Evolutionary conservation across 106 monocot species (phyloP), one percentile per base, ranked within the genome.

Genomic region (Dendrobium officinale): DNA sequence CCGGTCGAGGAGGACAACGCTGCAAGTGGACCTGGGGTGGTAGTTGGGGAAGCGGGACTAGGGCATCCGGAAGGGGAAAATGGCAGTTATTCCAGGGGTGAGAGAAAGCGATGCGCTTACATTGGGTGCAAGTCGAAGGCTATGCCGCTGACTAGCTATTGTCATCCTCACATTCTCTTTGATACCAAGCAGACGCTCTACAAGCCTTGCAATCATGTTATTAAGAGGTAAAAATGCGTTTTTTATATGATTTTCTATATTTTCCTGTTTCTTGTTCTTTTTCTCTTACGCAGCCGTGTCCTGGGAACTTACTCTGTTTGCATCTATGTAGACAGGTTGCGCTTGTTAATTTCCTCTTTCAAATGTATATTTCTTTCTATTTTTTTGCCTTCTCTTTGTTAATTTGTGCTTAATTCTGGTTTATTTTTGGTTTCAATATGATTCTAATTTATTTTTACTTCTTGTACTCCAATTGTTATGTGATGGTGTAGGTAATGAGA

Each of bases 101-200:
- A 80, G 80, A 77, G 87, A 77, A 83, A 81, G 58, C 77, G 84
- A 77, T 91, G 91, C 72, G 84, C 45, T 5, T 84, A 81, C 67
- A 17, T 49, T 2, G 88, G 84, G 24, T 91, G 91, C 41, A 88
- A 91, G 44, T 51, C 83, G 48, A 84, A 81, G 72, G 83, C 86
- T 42, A 91, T 91, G 88, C 77, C 91, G 27, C 73, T 88, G 68
- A 85, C 91, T 8, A 85, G 42, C 75, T 91, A 75, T 51, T 91
- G 91, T 67, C 86, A 84, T 45, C 61, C 78, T 10, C 91, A 91
- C 77, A 91, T 91, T n/a, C 80, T 91, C 24, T 67, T 68, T 5
- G 91, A 91, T 56, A 64, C 43, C 0, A 81, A 86, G n/a, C 91
- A 91, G 88, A 85, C 75, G 66, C 85, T 91, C 3, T 91, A 91